phyloP scores from a whole-genome alignment of 2,329 filamentous ascomycete genomes.

The Colletotrichum abscissum region DNA sequence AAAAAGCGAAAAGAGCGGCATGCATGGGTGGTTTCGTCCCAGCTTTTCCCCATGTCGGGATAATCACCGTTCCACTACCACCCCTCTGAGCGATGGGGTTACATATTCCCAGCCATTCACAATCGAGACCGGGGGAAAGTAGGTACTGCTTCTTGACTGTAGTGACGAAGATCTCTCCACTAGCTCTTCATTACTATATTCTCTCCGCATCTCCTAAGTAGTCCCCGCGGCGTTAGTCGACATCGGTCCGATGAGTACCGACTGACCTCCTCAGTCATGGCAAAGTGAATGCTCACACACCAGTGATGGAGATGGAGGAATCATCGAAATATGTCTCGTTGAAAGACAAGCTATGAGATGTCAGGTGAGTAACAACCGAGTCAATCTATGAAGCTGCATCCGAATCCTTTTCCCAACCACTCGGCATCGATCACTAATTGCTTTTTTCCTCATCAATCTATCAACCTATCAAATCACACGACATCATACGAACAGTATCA shows the following conservation, averaged over 20 bases:
- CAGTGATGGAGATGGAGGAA: not conserved
- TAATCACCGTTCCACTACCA: slow-evolving; percentile 18
- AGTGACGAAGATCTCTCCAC: not conserved
- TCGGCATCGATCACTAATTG: not conserved
- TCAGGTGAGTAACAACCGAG: not conserved
- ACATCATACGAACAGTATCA: too few relatives aligned
- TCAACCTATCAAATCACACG: not conserved
- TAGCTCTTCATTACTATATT: not conserved
- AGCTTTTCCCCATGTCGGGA: slow-evolving; percentile 23
- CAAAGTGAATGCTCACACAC: not conserved
- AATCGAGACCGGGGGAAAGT: not conserved
- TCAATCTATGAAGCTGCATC: not conserved
- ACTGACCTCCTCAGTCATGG: not conserved
- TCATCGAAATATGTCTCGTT: not conserved
- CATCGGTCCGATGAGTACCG: not conserved
- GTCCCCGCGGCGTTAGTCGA: not conserved
- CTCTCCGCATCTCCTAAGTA: not conserved
- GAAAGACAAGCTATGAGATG: not conserved
- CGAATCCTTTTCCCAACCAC: not conserved
- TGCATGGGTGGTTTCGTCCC: slow-evolving; percentile 14
- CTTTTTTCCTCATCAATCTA: not conserved
- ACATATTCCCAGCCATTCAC: slow-evolving; percentile 18
- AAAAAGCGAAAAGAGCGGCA: slow-evolving; percentile 1
- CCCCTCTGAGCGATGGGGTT: not conserved
- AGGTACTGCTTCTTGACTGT: too few relatives aligned